Evolutionary conservation across 257 asterid genomes (phyloP), one percentile per base, ranked within the genome.

Genomic region (Solanum boliviense): DNA sequence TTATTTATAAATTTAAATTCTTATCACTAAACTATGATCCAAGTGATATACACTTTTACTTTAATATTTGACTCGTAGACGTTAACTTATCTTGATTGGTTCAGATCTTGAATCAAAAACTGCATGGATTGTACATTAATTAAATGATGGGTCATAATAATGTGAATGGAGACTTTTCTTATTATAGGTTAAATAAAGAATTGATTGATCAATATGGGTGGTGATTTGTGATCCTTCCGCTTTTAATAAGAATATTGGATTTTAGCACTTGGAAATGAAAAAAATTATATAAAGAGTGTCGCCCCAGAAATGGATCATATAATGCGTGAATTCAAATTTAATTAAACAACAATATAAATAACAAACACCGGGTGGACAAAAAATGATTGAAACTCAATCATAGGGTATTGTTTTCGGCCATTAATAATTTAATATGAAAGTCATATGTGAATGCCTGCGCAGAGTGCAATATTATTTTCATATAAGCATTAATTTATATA

Each of bases 321-420:
- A 62, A 62, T 62, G 13, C 0, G 1, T 11, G 3, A 23, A 62
- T 23, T 62, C 0, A 23, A n/a, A n/a, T 62, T 0, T 11, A 62
- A n/a, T 62, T 10, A 5, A 11, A 62, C 0, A 2, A 0, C 0
- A 23, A 62, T 5, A 0, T 5, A 23, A 6, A 23, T 5, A 9
- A 62, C 1, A 10, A 62, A 62, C 7, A 23, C 1, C 7, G 29
- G 27, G 13, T 21, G 6, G 0, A 7, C 6, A 52, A 48, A 52
- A 56, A 48, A 3, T 48, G 44, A 82, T 82, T 82, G 29, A 52
- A 48, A 48, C 3, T 9, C 29, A 46, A 9, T 18, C 20, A 9
- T 18, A 44, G 41, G 70, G 18, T 44, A 38, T n/a, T 23, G 41
- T 3, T 76, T 76, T n/a, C 4, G 13, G 12, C 5, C n/a, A 39